These are phyloP conservation scores for Lactifluus subvellereus DNA, from an alignment of 768 basidiomycete species.

Conservation along the genomic window DNA sequence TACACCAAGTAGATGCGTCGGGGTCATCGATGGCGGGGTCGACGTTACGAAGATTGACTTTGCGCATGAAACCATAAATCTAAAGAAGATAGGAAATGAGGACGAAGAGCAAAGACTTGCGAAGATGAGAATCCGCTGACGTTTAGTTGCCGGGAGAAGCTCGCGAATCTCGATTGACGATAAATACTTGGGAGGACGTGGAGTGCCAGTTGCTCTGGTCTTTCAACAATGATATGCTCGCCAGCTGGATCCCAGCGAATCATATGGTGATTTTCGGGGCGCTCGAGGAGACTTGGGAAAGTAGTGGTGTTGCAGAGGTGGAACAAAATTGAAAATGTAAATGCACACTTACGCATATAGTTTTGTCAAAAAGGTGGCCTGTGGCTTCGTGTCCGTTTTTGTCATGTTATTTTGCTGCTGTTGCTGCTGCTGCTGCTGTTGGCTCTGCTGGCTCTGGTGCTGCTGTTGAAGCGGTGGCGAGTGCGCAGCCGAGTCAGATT, in stretches of 20 bases:
- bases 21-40: slow-evolving; percentile 94
- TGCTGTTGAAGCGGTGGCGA: slow-evolving; percentile 21
- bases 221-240: slow-evolving; percentile 92
- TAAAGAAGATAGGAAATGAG: slow-evolving; percentile 32
- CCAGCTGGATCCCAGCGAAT: slow-evolving; percentile 94
- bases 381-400: slow-evolving; percentile 25
- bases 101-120: slow-evolving; percentile 21
- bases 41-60: slow-evolving; percentile 92
- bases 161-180: slow-evolving; percentile 93
- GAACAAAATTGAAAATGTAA: slow-evolving; percentile 1
- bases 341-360: slow-evolving; percentile 74
- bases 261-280: slow-evolving; percentile 92
- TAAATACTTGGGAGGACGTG: slow-evolving; percentile 93
- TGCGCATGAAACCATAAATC: slow-evolving; percentile 99
- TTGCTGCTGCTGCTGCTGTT: slow-evolving; percentile 4
- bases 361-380: slow-evolving; percentile 85
- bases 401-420: slow-evolving; percentile 12
- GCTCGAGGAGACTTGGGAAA: slow-evolving; percentile 66
- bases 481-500: slow-evolving; percentile 18
- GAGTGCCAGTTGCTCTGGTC: slow-evolving; percentile 88
- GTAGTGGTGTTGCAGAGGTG: slow-evolving; percentile 3
- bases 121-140: slow-evolving; percentile 36
- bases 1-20: slow-evolving; percentile 96
- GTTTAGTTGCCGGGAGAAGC: slow-evolving; percentile 96
- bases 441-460: slow-evolving; percentile 2